Percentiles rank a stretch among this genome's conserved stretches.
Evolutionary conservation across 257 asterid species (phyloP).

Genomic region (Marsdenia floribunda): DNA sequence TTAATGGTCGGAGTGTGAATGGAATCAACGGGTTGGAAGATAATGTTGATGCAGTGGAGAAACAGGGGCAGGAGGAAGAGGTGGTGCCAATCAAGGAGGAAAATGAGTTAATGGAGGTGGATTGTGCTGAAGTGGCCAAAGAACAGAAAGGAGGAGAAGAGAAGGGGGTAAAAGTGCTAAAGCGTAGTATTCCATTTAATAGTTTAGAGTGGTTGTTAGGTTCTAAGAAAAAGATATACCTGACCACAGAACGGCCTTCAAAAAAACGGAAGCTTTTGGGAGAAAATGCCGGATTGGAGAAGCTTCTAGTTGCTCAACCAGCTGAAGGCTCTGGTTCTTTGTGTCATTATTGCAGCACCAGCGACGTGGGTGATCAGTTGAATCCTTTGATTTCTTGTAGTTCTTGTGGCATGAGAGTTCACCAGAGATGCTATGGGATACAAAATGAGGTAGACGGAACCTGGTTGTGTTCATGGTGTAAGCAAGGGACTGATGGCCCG

Average conservation of each 20-base stretch:
- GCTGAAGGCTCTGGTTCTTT: slow-evolving; percentile 62
- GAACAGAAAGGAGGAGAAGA: slow-evolving; percentile 18
- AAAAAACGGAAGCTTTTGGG: slow-evolving; percentile 90
- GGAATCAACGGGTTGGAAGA: slow-evolving; percentile 19
- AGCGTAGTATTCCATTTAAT: slow-evolving; percentile 31
- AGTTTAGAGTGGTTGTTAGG: slow-evolving; percentile 97
- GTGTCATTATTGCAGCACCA: slow-evolving; percentile 83
- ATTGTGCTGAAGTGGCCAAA: slow-evolving; percentile 28
- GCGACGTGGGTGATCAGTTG: slow-evolving; percentile 56
- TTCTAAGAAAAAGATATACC: slow-evolving; percentile 71
- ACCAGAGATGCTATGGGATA: slow-evolving; percentile 95
- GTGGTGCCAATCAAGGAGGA: slow-evolving; percentile 33
- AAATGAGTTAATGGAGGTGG: slow-evolving; percentile 48
- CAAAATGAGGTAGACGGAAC: slow-evolving; percentile 64
- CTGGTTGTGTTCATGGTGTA: slow-evolving; percentile 96
- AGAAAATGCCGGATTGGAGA: slow-evolving; percentile 86
- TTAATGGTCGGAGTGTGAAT: slow-evolving; percentile 18
- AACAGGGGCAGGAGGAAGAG: slow-evolving; percentile 18
- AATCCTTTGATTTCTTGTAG: slow-evolving; percentile 65
- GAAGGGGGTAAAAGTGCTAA: slow-evolving; percentile 29
- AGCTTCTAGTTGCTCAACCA: slow-evolving; percentile 73
- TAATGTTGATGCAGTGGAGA: slow-evolving; percentile 28
- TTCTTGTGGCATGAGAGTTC: slow-evolving; percentile 78
- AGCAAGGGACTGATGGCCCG: slow-evolving; percentile 36
- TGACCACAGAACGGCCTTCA: slow-evolving; percentile 81